These are phyloP conservation scores for Ceratopteris richardii DNA, from an alignment of 75 land plant genomes.

Conservation along the genomic window DNA sequence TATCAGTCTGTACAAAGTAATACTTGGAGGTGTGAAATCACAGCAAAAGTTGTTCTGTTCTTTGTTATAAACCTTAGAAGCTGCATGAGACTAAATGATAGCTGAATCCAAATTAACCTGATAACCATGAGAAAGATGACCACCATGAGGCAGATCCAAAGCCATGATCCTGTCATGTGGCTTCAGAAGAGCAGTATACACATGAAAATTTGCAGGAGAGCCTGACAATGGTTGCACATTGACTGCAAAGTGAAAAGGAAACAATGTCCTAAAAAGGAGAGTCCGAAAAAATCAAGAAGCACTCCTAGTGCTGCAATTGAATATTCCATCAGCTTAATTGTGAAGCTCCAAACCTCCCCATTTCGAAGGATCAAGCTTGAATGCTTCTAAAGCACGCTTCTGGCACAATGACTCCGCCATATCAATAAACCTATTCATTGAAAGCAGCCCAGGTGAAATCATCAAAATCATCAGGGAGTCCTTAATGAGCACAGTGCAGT, in stretches of 20 bases:
- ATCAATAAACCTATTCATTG: slow-evolving; percentile 35
- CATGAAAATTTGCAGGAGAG: slow-evolving; percentile 67
- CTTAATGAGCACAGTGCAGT: too few relatives aligned
- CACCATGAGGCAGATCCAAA: slow-evolving; percentile 88
- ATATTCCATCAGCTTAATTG: too few relatives aligned
- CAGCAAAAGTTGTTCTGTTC: too few relatives aligned
- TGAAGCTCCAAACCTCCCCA: slow-evolving; percentile 43
- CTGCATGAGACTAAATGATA: too few relatives aligned
- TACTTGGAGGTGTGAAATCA: too few relatives aligned
- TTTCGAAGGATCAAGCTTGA: slow-evolving; percentile 40
- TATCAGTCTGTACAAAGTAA: slow-evolving; percentile 82
- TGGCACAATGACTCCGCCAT: slow-evolving; percentile 53
- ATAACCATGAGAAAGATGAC: slow-evolving; percentile 77
- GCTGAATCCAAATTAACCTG: too few relatives aligned
- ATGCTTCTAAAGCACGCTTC: slow-evolving; percentile 45
- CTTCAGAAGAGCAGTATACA: slow-evolving; percentile 62
- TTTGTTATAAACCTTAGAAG: background rate
- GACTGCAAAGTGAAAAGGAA: slow-evolving; percentile 33
- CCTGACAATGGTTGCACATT: slow-evolving; percentile 65
- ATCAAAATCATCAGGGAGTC: too few relatives aligned
- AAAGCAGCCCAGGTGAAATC: too few relatives aligned
- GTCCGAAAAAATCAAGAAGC: background rate
- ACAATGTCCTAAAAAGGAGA: background rate
- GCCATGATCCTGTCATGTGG: slow-evolving; percentile 89
- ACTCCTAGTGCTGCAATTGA: background rate